These are phyloP conservation scores for Artemisia argyi DNA, from an alignment of 129 eudicot genomes.

Conservation along the genomic window DNA sequence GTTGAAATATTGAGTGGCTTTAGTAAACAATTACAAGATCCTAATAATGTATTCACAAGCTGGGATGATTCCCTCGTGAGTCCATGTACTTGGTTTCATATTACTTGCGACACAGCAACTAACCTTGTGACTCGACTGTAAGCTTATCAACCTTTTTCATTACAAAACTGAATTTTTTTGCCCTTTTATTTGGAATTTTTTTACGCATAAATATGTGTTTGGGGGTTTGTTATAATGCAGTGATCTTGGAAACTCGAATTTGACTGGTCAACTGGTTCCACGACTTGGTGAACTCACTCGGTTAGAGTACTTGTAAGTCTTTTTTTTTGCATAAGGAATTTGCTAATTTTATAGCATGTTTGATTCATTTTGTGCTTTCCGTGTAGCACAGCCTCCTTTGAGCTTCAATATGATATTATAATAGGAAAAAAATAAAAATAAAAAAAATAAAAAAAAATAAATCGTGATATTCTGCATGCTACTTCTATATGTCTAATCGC, in stretches of 20 bases:
- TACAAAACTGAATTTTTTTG: too few relatives aligned
- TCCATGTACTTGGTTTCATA: slow-evolving; percentile 91
- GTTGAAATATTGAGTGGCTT: slow-evolving; percentile 67
- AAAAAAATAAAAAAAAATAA: too few relatives aligned
- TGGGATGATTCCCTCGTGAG: slow-evolving; percentile 78
- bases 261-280: slow-evolving; percentile 14
- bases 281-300: not conserved
- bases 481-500: too few relatives aligned
- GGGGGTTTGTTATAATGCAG: not conserved
- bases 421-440: not conserved
- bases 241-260: slow-evolving; percentile 11
- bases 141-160: not conserved
- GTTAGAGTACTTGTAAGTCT: slow-evolving; percentile 12
- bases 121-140: slow-evolving; percentile 72
- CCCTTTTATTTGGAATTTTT: too few relatives aligned
- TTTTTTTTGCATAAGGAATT: not conserved
- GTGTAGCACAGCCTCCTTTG: too few relatives aligned
- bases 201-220: not conserved
- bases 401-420: not conserved
- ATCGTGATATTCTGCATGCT: too few relatives aligned
- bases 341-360: not conserved
- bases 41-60: slow-evolving; percentile 63
- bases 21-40: slow-evolving; percentile 53
- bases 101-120: slow-evolving; percentile 51
- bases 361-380: not conserved